Percentiles rank a stretch among this genome's conserved stretches.
Evolutionary conservation across 257 asterid genomes (phyloP).

Genomic region (Nicotiana obtusifolia): DNA sequence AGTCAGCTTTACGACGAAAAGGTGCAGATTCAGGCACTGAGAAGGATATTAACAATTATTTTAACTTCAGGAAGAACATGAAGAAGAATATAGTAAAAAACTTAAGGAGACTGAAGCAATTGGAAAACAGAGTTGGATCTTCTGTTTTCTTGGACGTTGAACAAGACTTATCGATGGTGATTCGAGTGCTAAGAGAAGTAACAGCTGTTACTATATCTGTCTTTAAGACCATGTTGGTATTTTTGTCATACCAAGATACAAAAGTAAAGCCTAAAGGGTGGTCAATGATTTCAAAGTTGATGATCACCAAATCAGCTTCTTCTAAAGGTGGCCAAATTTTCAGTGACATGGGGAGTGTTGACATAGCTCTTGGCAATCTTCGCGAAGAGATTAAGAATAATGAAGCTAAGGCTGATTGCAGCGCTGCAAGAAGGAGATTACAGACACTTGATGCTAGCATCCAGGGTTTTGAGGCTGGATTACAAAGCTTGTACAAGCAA

Average conservation of each 20-base stretch:
- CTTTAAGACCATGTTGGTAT: slow-evolving; percentile 34
- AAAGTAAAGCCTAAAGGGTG: slow-evolving; percentile 27
- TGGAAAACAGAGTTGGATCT: slow-evolving; percentile 25
- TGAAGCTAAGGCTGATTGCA: slow-evolving; percentile 27
- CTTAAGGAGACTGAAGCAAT: slow-evolving; percentile 43
- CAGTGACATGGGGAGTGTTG: slow-evolving; percentile 36
- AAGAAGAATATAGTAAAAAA: slow-evolving; percentile 38
- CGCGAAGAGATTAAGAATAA: slow-evolving; percentile 19
- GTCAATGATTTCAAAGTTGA: slow-evolving; percentile 29
- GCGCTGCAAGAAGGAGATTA: slow-evolving; percentile 27
- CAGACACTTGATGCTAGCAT: slow-evolving; percentile 25
- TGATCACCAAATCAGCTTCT: slow-evolving; percentile 25
- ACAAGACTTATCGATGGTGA: slow-evolving; percentile 8
- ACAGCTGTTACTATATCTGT: slow-evolving; percentile 19
- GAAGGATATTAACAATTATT: slow-evolving; percentile 28
- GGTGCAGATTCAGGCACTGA: slow-evolving; percentile 35
- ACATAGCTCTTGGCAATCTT: slow-evolving; percentile 29
- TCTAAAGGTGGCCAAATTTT: slow-evolving; percentile 1
- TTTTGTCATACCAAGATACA: slow-evolving; percentile 40
- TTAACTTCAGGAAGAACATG: slow-evolving; percentile 39
- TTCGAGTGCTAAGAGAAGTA: slow-evolving; percentile 29
- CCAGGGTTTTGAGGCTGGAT: slow-evolving; percentile 24
- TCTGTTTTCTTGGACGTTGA: slow-evolving; percentile 15
- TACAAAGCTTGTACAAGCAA: slow-evolving; percentile 29
- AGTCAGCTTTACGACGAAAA: slow-evolving; percentile 65